Conservation (phyloP, 2,329 filamentous ascomycete genomes). For the Aspergillus ruber region DNA sequence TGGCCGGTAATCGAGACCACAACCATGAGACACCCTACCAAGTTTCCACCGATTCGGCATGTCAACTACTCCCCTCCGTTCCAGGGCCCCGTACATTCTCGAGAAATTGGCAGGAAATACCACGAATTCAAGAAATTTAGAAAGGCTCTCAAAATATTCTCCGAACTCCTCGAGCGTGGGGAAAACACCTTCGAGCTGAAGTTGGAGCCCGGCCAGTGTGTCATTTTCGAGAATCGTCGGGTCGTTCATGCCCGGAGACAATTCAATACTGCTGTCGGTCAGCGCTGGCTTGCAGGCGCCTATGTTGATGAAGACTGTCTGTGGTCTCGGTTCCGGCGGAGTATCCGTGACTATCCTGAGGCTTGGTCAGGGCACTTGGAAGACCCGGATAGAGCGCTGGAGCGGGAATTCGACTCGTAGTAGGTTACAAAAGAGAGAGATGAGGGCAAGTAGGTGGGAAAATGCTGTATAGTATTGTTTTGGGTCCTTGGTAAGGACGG, state of each 20-base stretch:
- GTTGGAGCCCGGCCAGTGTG: slow-evolving; percentile 75
- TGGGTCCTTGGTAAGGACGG: too few species aligned
- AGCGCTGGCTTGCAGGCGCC: slow-evolving; percentile 76
- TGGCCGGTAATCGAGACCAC: slow-evolving; percentile 51
- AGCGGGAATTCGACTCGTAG: background rate
- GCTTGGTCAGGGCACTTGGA: slow-evolving; percentile 3
- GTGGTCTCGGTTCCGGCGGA: slow-evolving; percentile 37
- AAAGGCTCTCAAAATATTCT: slow-evolving; percentile 53
- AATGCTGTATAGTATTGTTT: too few species aligned
- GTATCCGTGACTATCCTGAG: background rate
- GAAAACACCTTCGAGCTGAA: slow-evolving; percentile 62
- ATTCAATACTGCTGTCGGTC: slow-evolving; percentile 61
- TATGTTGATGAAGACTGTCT: slow-evolving; percentile 69
- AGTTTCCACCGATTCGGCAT: slow-evolving; percentile 26
- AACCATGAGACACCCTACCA: background rate
- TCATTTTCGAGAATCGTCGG: slow-evolving; percentile 84
- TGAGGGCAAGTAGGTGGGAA: too few species aligned
- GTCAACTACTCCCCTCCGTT: slow-evolving; percentile 76
- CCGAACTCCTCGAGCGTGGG: slow-evolving; percentile 51
- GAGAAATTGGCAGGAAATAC: slow-evolving; percentile 5
- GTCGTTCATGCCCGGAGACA: slow-evolving; percentile 75
- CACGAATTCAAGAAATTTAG: slow-evolving; percentile 18
- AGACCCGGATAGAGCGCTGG: slow-evolving; percentile 10
- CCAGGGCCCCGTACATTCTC: slow-evolving; percentile 50
- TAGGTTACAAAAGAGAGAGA: too few species aligned